phyloP scores from a whole-genome alignment of 2,329 filamentous ascomycete genomes.

The Alternaria dauci region DNA sequence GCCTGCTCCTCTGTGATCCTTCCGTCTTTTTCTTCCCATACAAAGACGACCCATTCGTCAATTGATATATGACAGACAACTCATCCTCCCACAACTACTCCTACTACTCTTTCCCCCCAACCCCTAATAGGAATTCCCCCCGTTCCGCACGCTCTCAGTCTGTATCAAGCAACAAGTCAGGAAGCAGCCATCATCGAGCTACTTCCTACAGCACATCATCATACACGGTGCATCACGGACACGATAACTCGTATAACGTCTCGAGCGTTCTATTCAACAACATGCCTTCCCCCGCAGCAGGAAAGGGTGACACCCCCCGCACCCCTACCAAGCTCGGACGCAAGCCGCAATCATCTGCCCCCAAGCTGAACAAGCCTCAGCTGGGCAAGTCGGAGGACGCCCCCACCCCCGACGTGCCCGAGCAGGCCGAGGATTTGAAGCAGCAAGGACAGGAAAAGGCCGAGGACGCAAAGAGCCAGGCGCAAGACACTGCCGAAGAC shows the following conservation, averaged over 20 bases:
- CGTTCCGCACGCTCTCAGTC: slow-evolving; percentile 51
- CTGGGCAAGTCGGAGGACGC: slow-evolving; percentile 44
- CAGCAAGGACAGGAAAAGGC: slow-evolving; percentile 48
- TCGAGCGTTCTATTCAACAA: slow-evolving; percentile 45
- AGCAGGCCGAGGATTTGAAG: slow-evolving; percentile 49
- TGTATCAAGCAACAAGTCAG: slow-evolving; percentile 48
- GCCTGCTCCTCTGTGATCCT: slow-evolving; percentile 21
- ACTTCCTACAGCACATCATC: slow-evolving; percentile 16
- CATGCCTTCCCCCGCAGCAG: slow-evolving; percentile 62
- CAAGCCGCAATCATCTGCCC: slow-evolving; percentile 52
- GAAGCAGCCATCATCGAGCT: slow-evolving; percentile 29
- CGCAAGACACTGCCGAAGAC: slow-evolving; percentile 47
- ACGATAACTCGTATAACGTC: slow-evolving; percentile 43
- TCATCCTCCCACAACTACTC: slow-evolving; percentile 58
- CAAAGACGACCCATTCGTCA: slow-evolving; percentile 49
- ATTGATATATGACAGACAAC: slow-evolving; percentile 59
- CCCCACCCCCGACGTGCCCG: slow-evolving; percentile 48
- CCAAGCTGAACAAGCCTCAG: slow-evolving; percentile 54
- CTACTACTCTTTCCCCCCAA: slow-evolving; percentile 62
- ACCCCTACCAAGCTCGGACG: slow-evolving; percentile 61
- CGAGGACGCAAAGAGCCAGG: slow-evolving; percentile 53
- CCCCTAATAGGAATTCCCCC: slow-evolving; percentile 55
- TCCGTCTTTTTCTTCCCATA: slow-evolving; percentile 22
- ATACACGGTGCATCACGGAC: slow-evolving; percentile 33
- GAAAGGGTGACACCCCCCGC: slow-evolving; percentile 59